These are phyloP conservation scores for Curvularia hawaiiensis DNA, from an alignment of 2,329 filamentous ascomycete species.

Conservation along the genomic window DNA sequence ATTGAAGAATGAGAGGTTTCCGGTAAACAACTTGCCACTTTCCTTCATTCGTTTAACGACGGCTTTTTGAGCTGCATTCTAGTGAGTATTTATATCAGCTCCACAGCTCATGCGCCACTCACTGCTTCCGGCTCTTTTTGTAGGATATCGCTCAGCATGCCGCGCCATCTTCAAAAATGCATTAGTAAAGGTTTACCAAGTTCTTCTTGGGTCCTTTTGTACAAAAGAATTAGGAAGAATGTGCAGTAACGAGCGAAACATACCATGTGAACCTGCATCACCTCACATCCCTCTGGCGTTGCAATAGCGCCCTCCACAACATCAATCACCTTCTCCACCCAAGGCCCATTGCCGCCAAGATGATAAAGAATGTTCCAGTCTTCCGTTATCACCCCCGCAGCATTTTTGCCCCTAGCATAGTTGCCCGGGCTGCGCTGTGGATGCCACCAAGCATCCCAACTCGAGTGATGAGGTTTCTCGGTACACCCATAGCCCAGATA, in stretches of 20 bases:
- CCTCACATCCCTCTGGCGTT: slow-evolving; percentile 54
- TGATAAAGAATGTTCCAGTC: slow-evolving; percentile 60
- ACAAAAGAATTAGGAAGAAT: neutral
- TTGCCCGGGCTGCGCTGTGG: slow-evolving; percentile 27
- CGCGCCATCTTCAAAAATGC: slow-evolving; percentile 56
- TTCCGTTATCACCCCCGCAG: slow-evolving; percentile 35
- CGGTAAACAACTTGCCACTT: slow-evolving; percentile 50
- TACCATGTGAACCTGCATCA: slow-evolving; percentile 66
- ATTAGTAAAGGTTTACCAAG: slow-evolving; percentile 11
- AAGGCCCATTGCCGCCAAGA: slow-evolving; percentile 61
- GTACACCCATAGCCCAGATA: slow-evolving; percentile 34
- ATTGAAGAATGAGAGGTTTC: slow-evolving; percentile 60
- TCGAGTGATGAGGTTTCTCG: slow-evolving; percentile 40
- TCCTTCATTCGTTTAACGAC: slow-evolving; percentile 55
- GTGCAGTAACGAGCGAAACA: slow-evolving; percentile 5
- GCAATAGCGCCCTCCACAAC: slow-evolving; percentile 49
- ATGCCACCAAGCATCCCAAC: slow-evolving; percentile 45
- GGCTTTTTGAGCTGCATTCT: slow-evolving; percentile 51
- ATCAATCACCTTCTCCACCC: slow-evolving; percentile 56
- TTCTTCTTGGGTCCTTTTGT: no score
- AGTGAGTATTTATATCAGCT: slow-evolving; percentile 15
- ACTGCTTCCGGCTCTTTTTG: slow-evolving; percentile 56
- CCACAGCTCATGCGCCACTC: slow-evolving; percentile 34
- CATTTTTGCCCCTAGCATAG: slow-evolving; percentile 16
- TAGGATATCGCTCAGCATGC: slow-evolving; percentile 64